Conservation (phyloP, 495 filamentous ascomycete genomes). For the Penicillium fimorum region DNA sequence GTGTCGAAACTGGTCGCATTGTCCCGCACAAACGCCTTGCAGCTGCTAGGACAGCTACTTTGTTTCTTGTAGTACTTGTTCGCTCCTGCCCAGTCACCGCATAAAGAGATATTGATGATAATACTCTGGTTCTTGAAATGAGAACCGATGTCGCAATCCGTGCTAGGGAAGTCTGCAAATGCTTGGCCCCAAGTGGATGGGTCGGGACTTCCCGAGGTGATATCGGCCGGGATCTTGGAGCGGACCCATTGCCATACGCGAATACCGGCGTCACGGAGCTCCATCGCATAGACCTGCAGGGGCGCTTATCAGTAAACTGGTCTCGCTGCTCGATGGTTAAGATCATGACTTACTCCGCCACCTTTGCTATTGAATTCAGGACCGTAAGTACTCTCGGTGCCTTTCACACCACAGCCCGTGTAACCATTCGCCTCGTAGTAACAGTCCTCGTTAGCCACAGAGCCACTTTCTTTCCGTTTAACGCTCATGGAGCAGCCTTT, state of each 20-base stretch:
- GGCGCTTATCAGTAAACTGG: not conserved
- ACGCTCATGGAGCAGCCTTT: conserved; percentile 38
- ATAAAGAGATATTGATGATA: conserved; percentile 43
- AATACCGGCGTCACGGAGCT: conserved; percentile 36
- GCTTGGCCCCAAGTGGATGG: conserved; percentile 31
- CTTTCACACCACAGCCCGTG: conserved; percentile 38
- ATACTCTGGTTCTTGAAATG: conserved; percentile 46
- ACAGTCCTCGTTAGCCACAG: conserved; percentile 19
- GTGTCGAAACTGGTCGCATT: conserved; percentile 31
- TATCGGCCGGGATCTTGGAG: conserved; percentile 29
- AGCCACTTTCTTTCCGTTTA: conserved; percentile 36
- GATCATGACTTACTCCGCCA: conserved; percentile 31
- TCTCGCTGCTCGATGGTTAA: not conserved
- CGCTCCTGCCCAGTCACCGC: conserved; percentile 31
- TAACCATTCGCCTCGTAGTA: conserved; percentile 28
- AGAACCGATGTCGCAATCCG: conserved; percentile 36
- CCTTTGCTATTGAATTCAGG: conserved; percentile 38
- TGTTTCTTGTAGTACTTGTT: conserved; percentile 26
- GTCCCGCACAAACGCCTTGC: conserved; percentile 32
- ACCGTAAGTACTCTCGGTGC: conserved; percentile 32
- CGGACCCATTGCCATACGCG: conserved; percentile 44
- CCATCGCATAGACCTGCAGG: conserved; percentile 36
- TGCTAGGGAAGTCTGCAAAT: conserved; percentile 42
- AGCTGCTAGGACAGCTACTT: conserved; percentile 34
- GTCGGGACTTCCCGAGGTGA: conserved; percentile 31